Conservation (phyloP, 176 grass and related monocot species). For the sorghum (Sorghum bicolor) region DNA sequence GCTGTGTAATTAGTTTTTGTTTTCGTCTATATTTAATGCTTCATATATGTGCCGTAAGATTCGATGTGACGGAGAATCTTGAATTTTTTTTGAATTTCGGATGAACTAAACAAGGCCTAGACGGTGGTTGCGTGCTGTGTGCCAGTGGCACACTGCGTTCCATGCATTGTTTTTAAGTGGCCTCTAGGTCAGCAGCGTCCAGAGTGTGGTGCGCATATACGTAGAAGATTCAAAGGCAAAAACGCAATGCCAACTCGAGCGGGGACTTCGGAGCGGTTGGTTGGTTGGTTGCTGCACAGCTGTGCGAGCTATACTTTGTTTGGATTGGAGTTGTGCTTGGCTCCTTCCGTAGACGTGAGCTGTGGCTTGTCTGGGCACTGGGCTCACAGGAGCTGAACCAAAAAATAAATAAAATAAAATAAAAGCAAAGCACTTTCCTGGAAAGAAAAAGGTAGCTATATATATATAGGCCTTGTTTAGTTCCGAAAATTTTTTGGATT, state of each 20-base stretch:
- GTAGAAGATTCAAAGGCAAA: background rate
- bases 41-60: too few species aligned
- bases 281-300: background rate
- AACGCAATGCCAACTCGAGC: background rate
- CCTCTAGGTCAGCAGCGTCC: too few species aligned
- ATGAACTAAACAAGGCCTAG: too few species aligned
- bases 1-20: too few species aligned
- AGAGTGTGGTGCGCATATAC: background rate
- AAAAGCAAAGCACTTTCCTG: background rate
- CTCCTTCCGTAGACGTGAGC: background rate
- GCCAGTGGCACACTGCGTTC: background rate
- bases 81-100: too few species aligned
- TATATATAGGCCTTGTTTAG: too few species aligned
- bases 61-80: too few species aligned
- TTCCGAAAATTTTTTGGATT: too few species aligned
- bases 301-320: background rate
- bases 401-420: background rate
- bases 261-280: background rate
- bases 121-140: background rate
- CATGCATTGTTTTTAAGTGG: background rate
- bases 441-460: background rate
- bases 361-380: background rate
- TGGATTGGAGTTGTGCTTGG: background rate
- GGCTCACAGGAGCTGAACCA: background rate
- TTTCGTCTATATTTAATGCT: too few species aligned